Conservation (phyloP, 208 protist species). For the Leishmania lainsoni region DNA sequence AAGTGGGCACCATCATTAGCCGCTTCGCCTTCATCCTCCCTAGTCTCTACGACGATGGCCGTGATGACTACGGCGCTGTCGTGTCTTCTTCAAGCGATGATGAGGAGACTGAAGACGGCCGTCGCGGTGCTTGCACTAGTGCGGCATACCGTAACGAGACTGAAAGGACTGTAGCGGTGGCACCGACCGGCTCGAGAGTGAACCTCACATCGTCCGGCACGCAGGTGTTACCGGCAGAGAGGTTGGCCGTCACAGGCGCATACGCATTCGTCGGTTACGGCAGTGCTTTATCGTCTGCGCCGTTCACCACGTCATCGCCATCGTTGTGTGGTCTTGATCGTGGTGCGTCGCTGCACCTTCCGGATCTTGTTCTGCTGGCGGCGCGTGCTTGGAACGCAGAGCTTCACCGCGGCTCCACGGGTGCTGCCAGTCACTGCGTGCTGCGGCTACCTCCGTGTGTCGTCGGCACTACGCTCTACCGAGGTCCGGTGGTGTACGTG, state of each 20-base stretch:
- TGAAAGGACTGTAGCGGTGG: too few species aligned
- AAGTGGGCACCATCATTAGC: slow-evolving; percentile 12
- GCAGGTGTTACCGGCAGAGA: background rate
- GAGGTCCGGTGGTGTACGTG: slow-evolving; percentile 11
- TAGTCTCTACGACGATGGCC: background rate
- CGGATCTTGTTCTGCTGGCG: slow-evolving; percentile 3
- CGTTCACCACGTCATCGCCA: background rate
- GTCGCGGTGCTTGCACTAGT: background rate
- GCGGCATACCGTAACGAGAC: background rate
- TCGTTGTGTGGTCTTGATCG: background rate
- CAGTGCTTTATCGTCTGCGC: background rate
- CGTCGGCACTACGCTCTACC: slow-evolving; percentile 3
- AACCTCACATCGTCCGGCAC: background rate
- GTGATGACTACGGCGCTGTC: background rate
- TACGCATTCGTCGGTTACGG: slow-evolving; percentile 5
- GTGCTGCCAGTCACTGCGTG: slow-evolving; percentile 16
- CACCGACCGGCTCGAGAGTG: background rate
- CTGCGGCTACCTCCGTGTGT: slow-evolving; percentile 20
- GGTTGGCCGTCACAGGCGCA: slow-evolving; percentile 6
- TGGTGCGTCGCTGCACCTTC: background rate
- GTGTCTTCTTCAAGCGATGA: background rate
- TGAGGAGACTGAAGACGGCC: background rate
- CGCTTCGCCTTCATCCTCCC: slow-evolving; percentile 18
- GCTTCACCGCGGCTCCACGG: slow-evolving; percentile 12
- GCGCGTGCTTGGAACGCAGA: slow-evolving; percentile 35